Evolutionary conservation across 2,329 filamentous ascomycete genomes (phyloP).

Genomic region (Dothidotthia symphoricarpi): DNA sequence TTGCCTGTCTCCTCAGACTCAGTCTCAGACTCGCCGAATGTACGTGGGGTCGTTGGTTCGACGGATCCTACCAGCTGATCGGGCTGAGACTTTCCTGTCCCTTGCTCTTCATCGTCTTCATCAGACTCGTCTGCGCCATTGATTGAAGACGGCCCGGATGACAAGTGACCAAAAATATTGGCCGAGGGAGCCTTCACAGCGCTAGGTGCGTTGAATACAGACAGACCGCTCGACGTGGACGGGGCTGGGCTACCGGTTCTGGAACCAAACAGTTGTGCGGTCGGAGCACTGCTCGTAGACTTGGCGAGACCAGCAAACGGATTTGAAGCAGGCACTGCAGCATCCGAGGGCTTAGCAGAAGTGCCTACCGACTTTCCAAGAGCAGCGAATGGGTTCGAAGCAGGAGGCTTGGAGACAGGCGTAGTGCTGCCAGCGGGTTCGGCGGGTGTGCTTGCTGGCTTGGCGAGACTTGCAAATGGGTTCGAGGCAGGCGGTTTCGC

Average conservation of each 20-base stretch:
- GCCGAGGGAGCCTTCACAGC: conserved; percentile 19
- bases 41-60: conserved; percentile 23
- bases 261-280: conserved; percentile 24
- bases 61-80: conserved; percentile 12
- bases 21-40: conserved; percentile 22
- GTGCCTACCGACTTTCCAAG: conserved; percentile 21
- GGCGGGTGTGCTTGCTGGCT: conserved; percentile 15
- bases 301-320: conserved; percentile 21
- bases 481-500: conserved; percentile 6
- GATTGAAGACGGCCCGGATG: conserved; percentile 32
- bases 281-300: conserved; percentile 23
- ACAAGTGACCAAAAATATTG: conserved; percentile 39
- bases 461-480: conserved; percentile 19
- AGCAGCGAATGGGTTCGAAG: conserved; percentile 16
- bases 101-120: conserved; percentile 14
- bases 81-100: conserved; percentile 3
- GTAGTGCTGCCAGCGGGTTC: conserved; percentile 5
- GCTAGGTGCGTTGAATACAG: conserved; percentile 32
- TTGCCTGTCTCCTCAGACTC: conserved; percentile 27
- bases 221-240: conserved; percentile 29
- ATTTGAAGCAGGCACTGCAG: conserved; percentile 11
- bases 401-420: conserved; percentile 1
- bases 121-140: conserved; percentile 33
- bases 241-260: conserved; percentile 31
- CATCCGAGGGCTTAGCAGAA: conserved; percentile 2